A percentile compares a stretch with the other conserved stretches of the same genome.
phyloP scores from a whole-genome alignment of 495 filamentous ascomycete genomes.

The Neurospora hispaniola region DNA sequence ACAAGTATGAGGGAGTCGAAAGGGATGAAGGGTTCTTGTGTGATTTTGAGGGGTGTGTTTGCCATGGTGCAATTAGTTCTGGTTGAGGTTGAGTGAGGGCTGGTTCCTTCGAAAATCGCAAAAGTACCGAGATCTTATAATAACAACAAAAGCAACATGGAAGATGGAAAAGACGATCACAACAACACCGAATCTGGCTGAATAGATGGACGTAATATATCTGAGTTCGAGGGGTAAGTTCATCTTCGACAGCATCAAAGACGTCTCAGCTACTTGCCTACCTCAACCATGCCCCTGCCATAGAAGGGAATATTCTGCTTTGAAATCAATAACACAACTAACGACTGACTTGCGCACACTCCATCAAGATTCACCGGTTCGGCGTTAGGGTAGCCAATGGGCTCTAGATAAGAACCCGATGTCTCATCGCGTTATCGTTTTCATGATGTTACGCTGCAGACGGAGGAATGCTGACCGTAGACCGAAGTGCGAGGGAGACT shows the following conservation, averaged over 20 bases:
- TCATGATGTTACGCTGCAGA: not conserved
- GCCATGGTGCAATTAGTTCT: not conserved
- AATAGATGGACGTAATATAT: not conserved
- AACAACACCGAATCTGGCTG: not conserved
- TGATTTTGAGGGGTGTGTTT: not conserved
- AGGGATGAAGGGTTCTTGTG: conserved; percentile 11
- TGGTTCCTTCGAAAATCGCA: not conserved
- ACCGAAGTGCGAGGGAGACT: not conserved
- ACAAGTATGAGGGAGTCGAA: conserved; percentile 30
- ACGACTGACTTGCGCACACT: not conserved
- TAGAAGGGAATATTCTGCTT: not conserved
- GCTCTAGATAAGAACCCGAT: not conserved
- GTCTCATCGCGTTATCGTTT: not conserved
- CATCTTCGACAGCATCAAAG: not conserved
- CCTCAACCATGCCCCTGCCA: no score
- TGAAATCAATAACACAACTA: not conserved
- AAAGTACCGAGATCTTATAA: not conserved
- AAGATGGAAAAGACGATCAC: not conserved
- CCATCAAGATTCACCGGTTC: not conserved
- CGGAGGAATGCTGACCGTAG: not conserved
- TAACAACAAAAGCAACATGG: not conserved
- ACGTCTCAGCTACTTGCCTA: not conserved
- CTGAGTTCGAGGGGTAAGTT: not conserved
- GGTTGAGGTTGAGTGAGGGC: not conserved
- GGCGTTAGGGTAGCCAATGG: not conserved